phyloP scores from a whole-genome alignment of 305 asterid species.

The Fraxinus sp. region DNA sequence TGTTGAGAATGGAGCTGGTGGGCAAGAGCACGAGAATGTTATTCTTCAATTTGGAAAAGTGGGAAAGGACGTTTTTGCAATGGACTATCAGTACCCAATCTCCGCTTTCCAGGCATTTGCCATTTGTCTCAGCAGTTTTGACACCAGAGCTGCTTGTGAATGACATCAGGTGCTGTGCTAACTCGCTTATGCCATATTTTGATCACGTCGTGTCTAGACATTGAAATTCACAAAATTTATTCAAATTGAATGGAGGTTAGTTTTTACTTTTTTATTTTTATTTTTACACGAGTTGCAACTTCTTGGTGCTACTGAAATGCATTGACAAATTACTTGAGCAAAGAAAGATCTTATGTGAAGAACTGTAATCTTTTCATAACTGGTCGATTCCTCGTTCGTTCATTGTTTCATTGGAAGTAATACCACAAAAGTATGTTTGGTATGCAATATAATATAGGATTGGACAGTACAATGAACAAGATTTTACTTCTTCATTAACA shows the following conservation, averaged over 20 bases:
- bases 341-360: background rate
- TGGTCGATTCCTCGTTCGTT: background rate
- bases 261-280: too few relatives aligned
- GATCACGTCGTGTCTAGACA: background rate
- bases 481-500: background rate
- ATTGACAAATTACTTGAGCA: background rate
- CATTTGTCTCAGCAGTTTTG: slow-evolving; percentile 87
- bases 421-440: background rate
- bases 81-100: slow-evolving; percentile 87
- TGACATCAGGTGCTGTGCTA: slow-evolving; percentile 41
- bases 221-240: background rate
- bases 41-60: slow-evolving; percentile 87
- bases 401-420: background rate
- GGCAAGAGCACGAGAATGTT: slow-evolving; percentile 56
- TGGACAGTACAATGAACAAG: background rate
- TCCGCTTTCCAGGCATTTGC: slow-evolving; percentile 88
- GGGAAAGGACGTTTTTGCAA: slow-evolving; percentile 79
- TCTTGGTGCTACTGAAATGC: background rate
- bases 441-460: background rate
- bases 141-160: slow-evolving; percentile 80
- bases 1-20: slow-evolving; percentile 36
- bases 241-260: background rate
- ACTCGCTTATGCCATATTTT: slow-evolving; percentile 8
- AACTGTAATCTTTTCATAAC: background rate
- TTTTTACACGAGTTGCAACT: background rate